A percentile compares a stretch with the other conserved stretches of the same genome.
phyloP scores from a whole-genome alignment of 129 eudicot species.

The Mikania micrantha region DNA sequence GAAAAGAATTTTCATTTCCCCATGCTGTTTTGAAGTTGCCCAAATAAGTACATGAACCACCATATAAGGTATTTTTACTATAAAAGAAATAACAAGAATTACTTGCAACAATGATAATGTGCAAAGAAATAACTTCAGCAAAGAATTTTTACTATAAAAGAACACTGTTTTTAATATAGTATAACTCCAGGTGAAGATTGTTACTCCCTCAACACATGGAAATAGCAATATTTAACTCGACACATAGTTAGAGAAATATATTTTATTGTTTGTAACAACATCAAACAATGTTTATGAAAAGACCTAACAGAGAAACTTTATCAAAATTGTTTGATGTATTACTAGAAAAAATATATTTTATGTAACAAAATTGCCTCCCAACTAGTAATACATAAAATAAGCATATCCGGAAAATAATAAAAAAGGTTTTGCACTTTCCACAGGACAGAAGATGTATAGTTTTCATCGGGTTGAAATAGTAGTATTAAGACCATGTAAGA shows the following conservation, averaged over 20 bases:
- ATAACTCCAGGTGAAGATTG: background rate
- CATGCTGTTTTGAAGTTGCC: background rate
- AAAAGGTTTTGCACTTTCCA: background rate
- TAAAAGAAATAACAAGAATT: background rate
- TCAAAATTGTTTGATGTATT: no score
- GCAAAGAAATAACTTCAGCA: background rate
- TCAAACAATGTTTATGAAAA: background rate
- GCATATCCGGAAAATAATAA: background rate
- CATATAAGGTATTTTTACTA: background rate
- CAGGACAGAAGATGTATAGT: background rate
- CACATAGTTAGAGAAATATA: background rate
- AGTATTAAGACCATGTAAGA: no score
- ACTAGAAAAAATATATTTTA: no score
- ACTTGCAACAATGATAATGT: background rate
- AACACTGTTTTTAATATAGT: background rate
- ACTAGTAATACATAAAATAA: no score
- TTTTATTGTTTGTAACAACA: background rate
- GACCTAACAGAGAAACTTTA: background rate
- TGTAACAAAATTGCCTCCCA: no score
- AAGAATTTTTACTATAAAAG: background rate
- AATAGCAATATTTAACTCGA: background rate
- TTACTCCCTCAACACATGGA: background rate
- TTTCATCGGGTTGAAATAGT: background rate
- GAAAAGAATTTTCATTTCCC: no score
- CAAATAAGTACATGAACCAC: background rate